Evolutionary conservation across 495 filamentous ascomycete genomes (phyloP), one percentile per base, ranked within the genome.

Genomic region (Xylaria castorea): DNA sequence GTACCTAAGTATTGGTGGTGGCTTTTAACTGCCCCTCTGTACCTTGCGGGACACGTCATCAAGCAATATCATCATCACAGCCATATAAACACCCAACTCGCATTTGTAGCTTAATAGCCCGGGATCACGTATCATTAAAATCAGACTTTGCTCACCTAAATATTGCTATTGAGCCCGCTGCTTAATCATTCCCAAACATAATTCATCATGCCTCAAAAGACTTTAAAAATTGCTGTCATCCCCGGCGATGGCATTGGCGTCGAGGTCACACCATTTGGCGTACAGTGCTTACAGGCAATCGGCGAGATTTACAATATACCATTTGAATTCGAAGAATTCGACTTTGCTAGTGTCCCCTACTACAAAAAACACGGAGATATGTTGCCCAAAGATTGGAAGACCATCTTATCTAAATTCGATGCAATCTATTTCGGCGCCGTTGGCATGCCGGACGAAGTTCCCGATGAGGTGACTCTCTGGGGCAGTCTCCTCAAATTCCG

Each of bases 401-500:
- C 74, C 57, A 75, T 64, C 8, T 68, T 81, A 6, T 46, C 66
- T 9, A 60, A 53, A 0, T 81, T 81, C 30, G 78, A 81, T 46
- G 78, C 78, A 16, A 80, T 81, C 11, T 80, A 80, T 51, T 79
- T 81, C 60, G 80, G 80, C 20, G 77, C 80, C n/a, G 75, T 81
- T 14, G 78, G 78, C 8, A 78, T 79, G 75, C 78, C 80, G 0
- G 77, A 75, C 34, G 55, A 73, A 16, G 74, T 80, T 3, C 78
- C 78, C 16, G 75, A 81, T 42, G 72, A 81, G n/a, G 75, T 80
- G 5, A 75, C 78, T 3, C 71, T 81, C 20, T 80, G 80, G 78
- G 77, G 78, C 79, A 92, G 92, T 66, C 87, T 95, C 75, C 87
- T 95, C 64, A 88, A 86, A 73, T 91, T 96, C 34, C 91, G 93